Evolutionary conservation across 2,329 filamentous ascomycete species (phyloP).

Genomic region (Aspergillus fumigatus): DNA sequence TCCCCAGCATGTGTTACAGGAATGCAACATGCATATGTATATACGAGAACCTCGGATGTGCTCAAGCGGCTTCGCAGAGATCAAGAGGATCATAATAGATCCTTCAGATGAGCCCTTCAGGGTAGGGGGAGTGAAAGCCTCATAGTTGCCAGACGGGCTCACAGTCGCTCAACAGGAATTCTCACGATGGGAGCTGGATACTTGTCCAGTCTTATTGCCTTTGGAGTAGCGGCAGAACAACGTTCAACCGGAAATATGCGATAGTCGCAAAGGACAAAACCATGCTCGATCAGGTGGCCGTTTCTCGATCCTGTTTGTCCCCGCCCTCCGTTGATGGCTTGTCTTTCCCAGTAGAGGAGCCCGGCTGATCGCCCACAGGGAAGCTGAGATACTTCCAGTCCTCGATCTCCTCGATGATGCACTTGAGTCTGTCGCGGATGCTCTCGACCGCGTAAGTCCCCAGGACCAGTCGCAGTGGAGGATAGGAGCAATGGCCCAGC

Average conservation of each 20-base stretch:
- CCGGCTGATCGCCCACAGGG: constrained; percentile 35
- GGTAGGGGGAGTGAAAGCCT: neutral
- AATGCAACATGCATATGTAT: neutral
- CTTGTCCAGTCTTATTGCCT: neutral
- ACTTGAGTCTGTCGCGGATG: constrained; percentile 81
- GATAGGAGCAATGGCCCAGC: constrained; percentile 89
- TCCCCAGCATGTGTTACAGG: neutral
- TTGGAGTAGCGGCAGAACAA: too few species aligned
- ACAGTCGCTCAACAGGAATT: neutral
- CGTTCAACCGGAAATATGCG: neutral
- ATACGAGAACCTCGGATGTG: neutral
- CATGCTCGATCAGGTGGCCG: neutral
- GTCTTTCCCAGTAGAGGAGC: constrained; percentile 8
- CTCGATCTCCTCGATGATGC: constrained; percentile 90
- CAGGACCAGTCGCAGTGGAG: constrained; percentile 77
- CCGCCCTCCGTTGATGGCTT: neutral
- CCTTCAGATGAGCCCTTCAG: neutral
- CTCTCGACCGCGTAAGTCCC: constrained; percentile 95
- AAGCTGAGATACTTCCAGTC: constrained; percentile 89
- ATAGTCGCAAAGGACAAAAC: neutral
- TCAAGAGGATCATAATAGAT: neutral
- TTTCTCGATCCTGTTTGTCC: neutral
- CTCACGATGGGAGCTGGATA: neutral
- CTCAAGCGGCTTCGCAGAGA: neutral
- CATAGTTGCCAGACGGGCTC: neutral